Conservation (phyloP, 306 rosid species). For the Cercis canadensis region DNA sequence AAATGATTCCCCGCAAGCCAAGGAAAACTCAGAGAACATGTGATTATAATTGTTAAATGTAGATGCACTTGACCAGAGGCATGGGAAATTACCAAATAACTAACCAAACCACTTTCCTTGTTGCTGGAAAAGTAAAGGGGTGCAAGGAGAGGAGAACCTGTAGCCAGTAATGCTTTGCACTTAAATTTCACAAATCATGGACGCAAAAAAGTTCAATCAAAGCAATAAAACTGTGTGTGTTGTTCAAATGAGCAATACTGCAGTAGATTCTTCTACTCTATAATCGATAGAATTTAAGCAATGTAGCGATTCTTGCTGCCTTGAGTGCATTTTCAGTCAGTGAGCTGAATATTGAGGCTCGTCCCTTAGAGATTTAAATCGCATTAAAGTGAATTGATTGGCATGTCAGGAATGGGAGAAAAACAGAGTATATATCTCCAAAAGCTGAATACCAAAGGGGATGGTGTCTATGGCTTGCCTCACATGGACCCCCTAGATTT, state of each 20-base stretch:
- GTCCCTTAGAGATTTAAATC: not conserved
- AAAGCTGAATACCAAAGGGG: no score
- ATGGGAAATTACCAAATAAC: not conserved
- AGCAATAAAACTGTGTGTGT: no score
- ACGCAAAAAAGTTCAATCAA: no score
- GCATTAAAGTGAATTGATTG: constrained; percentile 34
- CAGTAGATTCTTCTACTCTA: no score
- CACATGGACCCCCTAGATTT: not conserved
- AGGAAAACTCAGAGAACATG: not conserved
- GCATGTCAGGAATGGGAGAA: constrained; percentile 7
- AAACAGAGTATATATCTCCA: no score
- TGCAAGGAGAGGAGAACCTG: no score
- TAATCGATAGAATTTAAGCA: no score
- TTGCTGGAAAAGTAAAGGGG: constrained; percentile 1
- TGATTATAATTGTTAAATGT: constrained; percentile 2
- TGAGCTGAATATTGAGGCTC: not conserved
- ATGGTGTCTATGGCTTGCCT: not conserved
- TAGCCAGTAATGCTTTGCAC: no score
- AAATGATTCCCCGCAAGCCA: not conserved
- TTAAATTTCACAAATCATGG: no score
- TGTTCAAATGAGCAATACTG: no score
- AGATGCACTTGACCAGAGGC: constrained; percentile 5
- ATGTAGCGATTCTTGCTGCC: no score
- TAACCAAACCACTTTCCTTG: not conserved
- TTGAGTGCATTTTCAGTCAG: no score